Conservation (phyloP, 176 grass and related monocot genomes). For the Juncus effusus region DNA sequence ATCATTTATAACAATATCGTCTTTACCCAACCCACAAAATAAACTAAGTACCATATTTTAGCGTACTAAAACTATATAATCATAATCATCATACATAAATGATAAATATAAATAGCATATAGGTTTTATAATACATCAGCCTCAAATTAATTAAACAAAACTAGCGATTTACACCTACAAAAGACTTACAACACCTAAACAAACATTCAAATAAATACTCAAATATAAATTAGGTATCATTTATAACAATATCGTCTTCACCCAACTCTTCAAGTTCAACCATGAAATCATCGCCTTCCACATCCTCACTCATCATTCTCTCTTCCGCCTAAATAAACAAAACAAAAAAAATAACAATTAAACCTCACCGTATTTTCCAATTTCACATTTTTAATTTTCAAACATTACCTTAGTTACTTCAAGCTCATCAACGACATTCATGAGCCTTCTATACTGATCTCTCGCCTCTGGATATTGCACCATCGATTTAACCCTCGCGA, state of each 20-base stretch:
- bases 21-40: no score
- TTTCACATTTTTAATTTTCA: not conserved
- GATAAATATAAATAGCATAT: no score
- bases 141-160: conserved; percentile 23
- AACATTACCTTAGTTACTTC: not conserved
- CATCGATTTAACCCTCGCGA: conserved; percentile 90
- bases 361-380: no score
- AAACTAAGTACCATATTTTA: no score
- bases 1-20: not conserved
- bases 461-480: conserved; percentile 97
- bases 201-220: conserved; percentile 12
- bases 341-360: not conserved
- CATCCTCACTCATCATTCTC: conserved; percentile 31
- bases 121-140: no score
- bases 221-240: no score
- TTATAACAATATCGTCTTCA: conserved; percentile 25
- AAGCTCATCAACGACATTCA: conserved; percentile 17
- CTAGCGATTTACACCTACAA: conserved; percentile 35
- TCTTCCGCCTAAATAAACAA: conserved; percentile 64
- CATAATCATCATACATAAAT: no score
- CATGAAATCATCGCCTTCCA: conserved; percentile 56
- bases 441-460: conserved; percentile 80
- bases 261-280: conserved; percentile 58
- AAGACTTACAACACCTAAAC: no score
- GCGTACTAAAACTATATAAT: no score